Base-by-base conservation (phyloP, 2,329 filamentous ascomycete genomes). In the Arachnomyces sp. region DNA sequence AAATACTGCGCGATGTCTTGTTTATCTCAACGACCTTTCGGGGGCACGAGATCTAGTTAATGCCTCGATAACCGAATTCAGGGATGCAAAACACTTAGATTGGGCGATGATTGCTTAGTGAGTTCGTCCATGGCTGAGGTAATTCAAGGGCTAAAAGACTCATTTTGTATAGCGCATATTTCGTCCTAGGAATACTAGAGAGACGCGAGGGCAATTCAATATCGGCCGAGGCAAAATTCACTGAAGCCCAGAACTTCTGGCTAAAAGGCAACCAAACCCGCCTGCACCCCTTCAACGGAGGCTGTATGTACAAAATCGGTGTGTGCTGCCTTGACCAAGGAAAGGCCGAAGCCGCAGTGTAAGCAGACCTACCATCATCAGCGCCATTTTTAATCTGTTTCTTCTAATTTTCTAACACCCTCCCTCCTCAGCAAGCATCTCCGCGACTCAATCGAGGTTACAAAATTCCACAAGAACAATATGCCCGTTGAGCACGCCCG, bases 71-170 rank as follows among this genome's bases (percentile, higher is more conserved):
- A 28, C 35, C 18, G 35, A 37, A 18, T 37, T 37, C 12, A 37
- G 29, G 3, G 11, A 29, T 3, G 35, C 4, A n/a, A 34, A 21
- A 14, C 30, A 6, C 17, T 29, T 36, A 9, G 25, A 36, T 36
- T 36, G 34, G 34, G 34, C 34, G 16, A 36, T 36, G 34, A n/a
- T 36, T 12, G 34, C 34, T n/a, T 36, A 36, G 34, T 36, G 25
- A 36, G 34, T 36, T n/a, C 16, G 7, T 25, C 17, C 9, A n/a
- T 36, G 9, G 7, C 16, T 18, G n/a, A n/a, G n/a, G n/a, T n/a
- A n/a, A n/a, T n/a, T n/a, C n/a, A n/a, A n/a, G n/a, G n/a, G n/a
- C 7, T 16, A 36, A 28, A 18, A 21, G 34, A 36, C 12, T 14
- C 18, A n/a, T 13, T 32, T 32, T 39, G n/a, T 4, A 3, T 21